Evolutionary conservation across 306 rosid genomes (phyloP), one percentile per base, ranked within the genome.

Genomic region (Cucurbita maxima): DNA sequence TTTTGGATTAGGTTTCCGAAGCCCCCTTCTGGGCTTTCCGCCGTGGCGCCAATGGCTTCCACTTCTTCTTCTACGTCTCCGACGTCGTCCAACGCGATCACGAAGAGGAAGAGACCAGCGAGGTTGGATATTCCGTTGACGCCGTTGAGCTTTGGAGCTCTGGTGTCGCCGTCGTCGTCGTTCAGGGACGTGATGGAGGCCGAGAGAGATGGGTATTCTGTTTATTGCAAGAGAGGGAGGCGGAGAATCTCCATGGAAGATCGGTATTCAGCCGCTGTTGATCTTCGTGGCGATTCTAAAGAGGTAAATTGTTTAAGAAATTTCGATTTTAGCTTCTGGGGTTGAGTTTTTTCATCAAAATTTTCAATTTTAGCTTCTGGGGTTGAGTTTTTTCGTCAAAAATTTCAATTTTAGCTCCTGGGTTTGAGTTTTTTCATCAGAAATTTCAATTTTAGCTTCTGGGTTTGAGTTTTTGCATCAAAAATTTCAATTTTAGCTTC

Each of bases 191-290:
- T 38, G 3, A 76, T 87, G 11, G 99, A 89, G 85, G 86, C 47
- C 0, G 91, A 83, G 7, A 88, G 81, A 1, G 84, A 83, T 48
- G 97, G 86, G 8, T 84, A 76, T 58, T 81, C 94, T 57, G 96
- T 91, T 12, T 91, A 79, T 48, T 91, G 97, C 73, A 94, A 94
- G 75, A 86, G 96, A 75, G 99, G 99, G 13, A 88, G 95, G 79
- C 82, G 96, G 81, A 86, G 99, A 80, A 91, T 87, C 59, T 77
- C 89, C 68, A 83, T 94, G 95, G 99, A 94, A 78, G 99, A 94
- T 81, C 92, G 99, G 1, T 94, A 82, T 78, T 79, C 95, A 1
- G 97, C 91, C 12, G 79, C 72, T 7, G 79, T 83, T 73, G 80
- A 86, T 79, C 86, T 89, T 34, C 87, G 87, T 25, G 99, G 96